Evolutionary conservation across 441 rosid genomes (phyloP), one percentile per base, ranked within the genome.

Genomic region (Syzygium syzygioides): DNA sequence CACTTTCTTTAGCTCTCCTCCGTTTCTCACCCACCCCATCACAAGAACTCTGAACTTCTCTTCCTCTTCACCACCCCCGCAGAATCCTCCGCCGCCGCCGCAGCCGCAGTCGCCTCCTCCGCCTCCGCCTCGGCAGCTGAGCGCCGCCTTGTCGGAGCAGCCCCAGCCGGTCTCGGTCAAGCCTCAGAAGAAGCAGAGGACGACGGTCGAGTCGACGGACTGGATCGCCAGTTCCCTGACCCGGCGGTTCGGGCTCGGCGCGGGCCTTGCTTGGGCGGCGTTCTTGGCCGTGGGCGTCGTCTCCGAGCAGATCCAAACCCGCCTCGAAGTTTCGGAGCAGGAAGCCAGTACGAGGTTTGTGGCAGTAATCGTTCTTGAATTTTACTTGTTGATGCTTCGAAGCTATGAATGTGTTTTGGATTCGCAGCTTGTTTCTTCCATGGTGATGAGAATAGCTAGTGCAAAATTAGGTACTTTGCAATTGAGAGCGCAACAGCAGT

Each of bases 191-290:
- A 91, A 91, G 84, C 88, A 92, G 85, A 92, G 91, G 89, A 91
- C 92, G 55, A 71, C 88, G 90, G 96, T 88, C 53, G 99, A 95
- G 60, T 89, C 93, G 62, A 94, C 96, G 4, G 98, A 96, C 90
- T 94, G 94, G 97, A 92, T 97, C 50, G 95, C 97, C 87, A 94
- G 97, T 85, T 92, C 94, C n/a, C 90, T 97, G 89, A 97, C 99
- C 53, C 93, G 99, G 90, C 92, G 99, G 87, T 96, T 94, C 87
- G 97, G 98, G 25, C 91, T 97, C 37, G 96, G 98, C 28, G 98
- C 96, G 9, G 99, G 98, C 76, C 95, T 97, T 66, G 92, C 95
- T 2, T 97, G 95, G 96, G 95, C 95, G 14, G 97, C 92, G 14
- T 93, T 95, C 91, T 94, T 95, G 55, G 95, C 97, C 45, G 79